These are phyloP conservation scores for Irineochytrium annulatum DNA, from an alignment of 192 early-diverging fungal genomes.

Conservation along the genomic window DNA sequence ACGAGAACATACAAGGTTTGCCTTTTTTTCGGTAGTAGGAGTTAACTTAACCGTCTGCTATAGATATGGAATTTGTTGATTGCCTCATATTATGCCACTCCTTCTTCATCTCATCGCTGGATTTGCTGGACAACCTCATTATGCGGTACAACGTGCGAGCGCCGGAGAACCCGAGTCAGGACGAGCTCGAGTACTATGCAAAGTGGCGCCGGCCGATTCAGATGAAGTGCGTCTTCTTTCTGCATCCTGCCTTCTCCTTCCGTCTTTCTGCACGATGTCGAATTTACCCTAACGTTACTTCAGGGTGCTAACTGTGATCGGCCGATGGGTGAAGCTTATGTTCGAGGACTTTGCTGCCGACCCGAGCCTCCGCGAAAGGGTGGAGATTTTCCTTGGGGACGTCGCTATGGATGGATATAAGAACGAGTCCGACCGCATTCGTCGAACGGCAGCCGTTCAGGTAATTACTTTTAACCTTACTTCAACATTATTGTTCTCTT, in stretches of 20 bases:
- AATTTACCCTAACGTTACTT: too few species aligned
- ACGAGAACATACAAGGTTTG: slow-evolving; percentile 55
- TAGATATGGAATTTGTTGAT: slow-evolving; percentile 67
- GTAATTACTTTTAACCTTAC: slow-evolving; percentile 17
- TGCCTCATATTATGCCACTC: slow-evolving; percentile 54
- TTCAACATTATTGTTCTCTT: too few species aligned
- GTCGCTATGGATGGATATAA: slow-evolving; percentile 38
- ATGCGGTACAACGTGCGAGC: slow-evolving; percentile 55
- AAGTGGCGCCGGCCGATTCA: slow-evolving; percentile 47
- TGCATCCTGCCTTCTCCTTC: too few species aligned
- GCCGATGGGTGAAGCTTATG: slow-evolving; percentile 60
- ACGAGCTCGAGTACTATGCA: slow-evolving; percentile 41
- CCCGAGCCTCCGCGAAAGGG: slow-evolving; percentile 27
- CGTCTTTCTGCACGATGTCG: too few species aligned
- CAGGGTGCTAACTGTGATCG: slow-evolving; percentile 56
- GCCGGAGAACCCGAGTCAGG: slow-evolving; percentile 5
- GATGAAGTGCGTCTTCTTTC: slow-evolving; percentile 44
- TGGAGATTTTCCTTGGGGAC: slow-evolving; percentile 51
- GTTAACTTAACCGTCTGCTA: not conserved
- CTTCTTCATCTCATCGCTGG: slow-evolving; percentile 55
- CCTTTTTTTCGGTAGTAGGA: not conserved
- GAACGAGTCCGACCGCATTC: slow-evolving; percentile 38
- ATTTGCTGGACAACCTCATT: slow-evolving; percentile 53
- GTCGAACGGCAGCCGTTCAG: slow-evolving; percentile 19
- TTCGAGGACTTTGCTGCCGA: slow-evolving; percentile 56